A percentile compares a stretch with the other conserved stretches of the same genome.
These are phyloP conservation scores for Amylocarpus encephaloides DNA, from an alignment of 2,329 filamentous ascomycete genomes.

Conservation along the genomic window DNA sequence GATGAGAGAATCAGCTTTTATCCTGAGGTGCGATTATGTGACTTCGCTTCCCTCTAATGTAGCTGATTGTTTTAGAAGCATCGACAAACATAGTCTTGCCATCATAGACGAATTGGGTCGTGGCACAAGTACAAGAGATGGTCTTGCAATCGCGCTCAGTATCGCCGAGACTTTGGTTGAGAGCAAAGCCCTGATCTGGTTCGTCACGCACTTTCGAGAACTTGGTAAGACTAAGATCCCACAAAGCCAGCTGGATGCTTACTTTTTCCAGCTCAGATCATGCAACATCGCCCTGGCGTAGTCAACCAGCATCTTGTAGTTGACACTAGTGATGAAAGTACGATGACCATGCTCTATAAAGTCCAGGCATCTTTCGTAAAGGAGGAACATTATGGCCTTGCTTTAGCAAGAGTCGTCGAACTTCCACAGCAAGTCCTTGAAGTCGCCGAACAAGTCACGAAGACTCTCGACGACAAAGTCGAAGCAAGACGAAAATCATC, in stretches of 20 bases:
- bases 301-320: slow-evolving; percentile 77
- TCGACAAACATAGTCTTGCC: slow-evolving; percentile 68
- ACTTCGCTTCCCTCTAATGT: not conserved
- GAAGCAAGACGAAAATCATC: slow-evolving; percentile 54
- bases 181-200: slow-evolving; percentile 76
- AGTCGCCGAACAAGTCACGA: slow-evolving; percentile 60
- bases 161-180: slow-evolving; percentile 84
- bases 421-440: slow-evolving; percentile 63
- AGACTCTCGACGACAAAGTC: slow-evolving; percentile 51
- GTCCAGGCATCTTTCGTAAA: slow-evolving; percentile 64
- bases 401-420: slow-evolving; percentile 67
- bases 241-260: not conserved
- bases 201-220: slow-evolving; percentile 87
- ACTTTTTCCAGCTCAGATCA: slow-evolving; percentile 51
- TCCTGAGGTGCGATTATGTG: slow-evolving; percentile 49
- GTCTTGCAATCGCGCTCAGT: slow-evolving; percentile 80
- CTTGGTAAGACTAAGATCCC: slow-evolving; percentile 41
- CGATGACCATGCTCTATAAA: slow-evolving; percentile 84
- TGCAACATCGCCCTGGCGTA: slow-evolving; percentile 70
- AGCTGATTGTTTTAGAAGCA: slow-evolving; percentile 45
- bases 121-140: slow-evolving; percentile 83
- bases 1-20: slow-evolving; percentile 95
- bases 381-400: slow-evolving; percentile 76
- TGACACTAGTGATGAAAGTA: slow-evolving; percentile 49
- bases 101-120: slow-evolving; percentile 91